Base-by-base conservation (phyloP, 2,329 filamentous ascomycete genomes). In the Dactylonectria estremocensis region DNA sequence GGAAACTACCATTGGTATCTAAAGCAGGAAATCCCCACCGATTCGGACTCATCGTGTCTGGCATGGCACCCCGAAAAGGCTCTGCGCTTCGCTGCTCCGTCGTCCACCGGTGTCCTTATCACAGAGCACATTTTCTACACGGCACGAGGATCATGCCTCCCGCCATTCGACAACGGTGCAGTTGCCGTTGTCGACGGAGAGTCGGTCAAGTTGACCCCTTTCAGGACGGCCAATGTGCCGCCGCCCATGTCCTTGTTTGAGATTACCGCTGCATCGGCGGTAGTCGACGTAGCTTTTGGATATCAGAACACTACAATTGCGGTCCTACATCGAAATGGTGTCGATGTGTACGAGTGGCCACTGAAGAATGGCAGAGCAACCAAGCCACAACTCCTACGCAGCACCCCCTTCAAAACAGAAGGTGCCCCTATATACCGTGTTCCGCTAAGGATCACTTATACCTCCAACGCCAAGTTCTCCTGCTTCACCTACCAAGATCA, bases 1-100 rank as follows among this genome's bases (percentile, higher is more conserved):
- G 93, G 94, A 20, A 99, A 99, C 79, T 99, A 99, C 74, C 94
- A 98, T 78, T 99, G 96, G 89, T 98, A 98, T 79, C 86, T 99
- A 16, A 99, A 99, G 83, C 95, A 97, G 79, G 95, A 98, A 78
- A 86, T 98, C 7, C 81, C 83, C 7, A 82, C 87, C 7, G 74
- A 79, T 8, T 75, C 73, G 13, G 72, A 75, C 3, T 74, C 80
- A 45, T 58, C 76, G 53, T 74, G 78, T 45, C 71, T 89, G n/a
- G 78, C 84, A 1, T 99, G 96, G 96, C 94, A 99, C 79, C 89
- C 94, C 1, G 96, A 98, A 77, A 95, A 93, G 78, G 84, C 95
- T 3, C 83, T 98, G 37, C 88, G 90, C 14, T 85, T 96, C 55
- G 86, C 89, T 18, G 82, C 89, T 9, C 85, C 87, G 2, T 83